Conservation (phyloP, 305 asterid species). For the Caryopteris hybrid region DNA sequence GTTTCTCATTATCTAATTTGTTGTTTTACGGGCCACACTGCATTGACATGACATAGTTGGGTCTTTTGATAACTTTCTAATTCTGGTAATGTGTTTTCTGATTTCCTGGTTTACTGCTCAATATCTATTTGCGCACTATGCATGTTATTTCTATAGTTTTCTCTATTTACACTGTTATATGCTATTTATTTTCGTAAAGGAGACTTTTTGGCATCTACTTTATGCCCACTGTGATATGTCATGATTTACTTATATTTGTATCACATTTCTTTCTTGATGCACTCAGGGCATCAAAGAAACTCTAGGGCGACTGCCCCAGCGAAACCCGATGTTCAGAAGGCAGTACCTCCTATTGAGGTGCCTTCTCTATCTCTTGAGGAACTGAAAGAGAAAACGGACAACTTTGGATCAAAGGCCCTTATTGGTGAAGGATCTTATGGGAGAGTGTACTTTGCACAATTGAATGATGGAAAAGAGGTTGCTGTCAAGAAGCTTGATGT, state of each 20-base stretch:
- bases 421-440: slow-evolving; percentile 99
- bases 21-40: background rate
- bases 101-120: background rate
- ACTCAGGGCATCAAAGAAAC: slow-evolving; percentile 65
- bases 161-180: background rate
- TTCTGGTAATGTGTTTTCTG: background rate
- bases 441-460: slow-evolving; percentile 78
- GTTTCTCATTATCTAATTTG: background rate
- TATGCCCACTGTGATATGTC: background rate
- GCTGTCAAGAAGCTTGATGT: slow-evolving; percentile 96
- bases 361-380: slow-evolving; percentile 81
- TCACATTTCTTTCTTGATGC: slow-evolving; percentile 17
- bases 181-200: too few relatives aligned
- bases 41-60: background rate
- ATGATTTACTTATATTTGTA: background rate
- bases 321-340: slow-evolving; percentile 70
- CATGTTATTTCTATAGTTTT: background rate
- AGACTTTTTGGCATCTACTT: background rate
- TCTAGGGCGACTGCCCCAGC: slow-evolving; percentile 63
- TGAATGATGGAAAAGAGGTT: slow-evolving; percentile 68
- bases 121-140: background rate
- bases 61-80: background rate
- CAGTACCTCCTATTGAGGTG: slow-evolving; percentile 79
- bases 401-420: slow-evolving; percentile 84
- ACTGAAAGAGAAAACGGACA: slow-evolving; percentile 83